These are phyloP conservation scores for Triticum turgidum DNA, from an alignment of 176 grass and related monocot species.

Conservation along the genomic window DNA sequence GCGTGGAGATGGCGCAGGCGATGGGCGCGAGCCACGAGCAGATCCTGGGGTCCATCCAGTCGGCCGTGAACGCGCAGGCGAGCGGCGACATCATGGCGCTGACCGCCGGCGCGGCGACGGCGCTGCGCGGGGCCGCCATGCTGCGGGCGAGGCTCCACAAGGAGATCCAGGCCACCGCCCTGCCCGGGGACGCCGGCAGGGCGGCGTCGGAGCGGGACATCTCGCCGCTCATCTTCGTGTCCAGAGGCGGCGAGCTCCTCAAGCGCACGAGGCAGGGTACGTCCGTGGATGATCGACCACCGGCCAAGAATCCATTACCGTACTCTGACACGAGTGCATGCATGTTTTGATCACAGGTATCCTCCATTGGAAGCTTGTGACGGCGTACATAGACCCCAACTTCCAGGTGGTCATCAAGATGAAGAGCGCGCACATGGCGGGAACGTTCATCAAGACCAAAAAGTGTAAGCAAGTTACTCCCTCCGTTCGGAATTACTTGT, in stretches of 20 bases:
- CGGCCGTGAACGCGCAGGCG: slow-evolving; percentile 81
- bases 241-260: slow-evolving; percentile 80
- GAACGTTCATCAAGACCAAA: slow-evolving; percentile 87
- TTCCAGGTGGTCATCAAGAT: slow-evolving; percentile 84
- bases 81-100: slow-evolving; percentile 92
- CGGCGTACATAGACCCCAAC: slow-evolving; percentile 59
- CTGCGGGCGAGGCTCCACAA: slow-evolving; percentile 80
- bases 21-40: slow-evolving; percentile 83
- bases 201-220: slow-evolving; percentile 51
- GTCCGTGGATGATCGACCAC: too few species aligned
- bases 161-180: slow-evolving; percentile 64
- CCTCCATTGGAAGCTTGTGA: slow-evolving; percentile 94
- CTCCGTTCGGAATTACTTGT: too few species aligned
- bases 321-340: too few species aligned
- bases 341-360: slow-evolving; percentile 19
- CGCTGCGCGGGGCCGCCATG: slow-evolving; percentile 74
- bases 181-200: slow-evolving; percentile 33
- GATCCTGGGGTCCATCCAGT: slow-evolving; percentile 72
- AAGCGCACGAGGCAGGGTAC: slow-evolving; percentile 88
- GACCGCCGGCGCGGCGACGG: slow-evolving; percentile 88
- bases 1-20: slow-evolving; percentile 89
- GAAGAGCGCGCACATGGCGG: slow-evolving; percentile 90
- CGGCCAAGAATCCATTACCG: too few species aligned
- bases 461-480: slow-evolving; percentile 54
- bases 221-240: slow-evolving; percentile 73